phyloP scores from a whole-genome alignment of 345 rosid genomes.

The Camelina hispida region DNA sequence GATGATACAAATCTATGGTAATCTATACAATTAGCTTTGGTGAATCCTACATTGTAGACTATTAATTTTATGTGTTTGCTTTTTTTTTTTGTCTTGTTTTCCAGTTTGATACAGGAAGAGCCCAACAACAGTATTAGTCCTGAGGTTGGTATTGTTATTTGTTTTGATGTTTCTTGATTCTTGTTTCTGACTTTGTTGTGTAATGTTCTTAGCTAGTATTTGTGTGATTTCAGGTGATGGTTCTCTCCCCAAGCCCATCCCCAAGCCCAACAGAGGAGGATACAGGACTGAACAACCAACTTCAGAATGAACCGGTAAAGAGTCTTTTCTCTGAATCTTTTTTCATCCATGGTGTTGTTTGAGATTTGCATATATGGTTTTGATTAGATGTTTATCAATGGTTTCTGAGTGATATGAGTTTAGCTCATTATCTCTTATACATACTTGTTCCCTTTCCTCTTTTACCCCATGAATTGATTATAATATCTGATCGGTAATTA shows the following conservation, averaged over 20 bases:
- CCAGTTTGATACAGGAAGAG: constrained; percentile 1
- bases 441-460: not conserved
- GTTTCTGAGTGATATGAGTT: constrained; percentile 3
- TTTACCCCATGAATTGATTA: not conserved
- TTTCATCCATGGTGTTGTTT: not conserved
- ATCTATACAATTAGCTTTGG: not conserved
- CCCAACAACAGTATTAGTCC: not conserved
- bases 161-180: constrained; percentile 1
- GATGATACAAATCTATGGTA: not conserved
- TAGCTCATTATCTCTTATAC: not conserved
- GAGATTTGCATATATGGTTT: not conserved
- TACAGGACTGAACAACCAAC: not conserved
- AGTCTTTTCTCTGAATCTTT: constrained; percentile 2
- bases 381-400: not conserved
- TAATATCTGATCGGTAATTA: not conserved
- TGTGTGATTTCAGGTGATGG: not conserved
- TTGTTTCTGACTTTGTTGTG: not conserved
- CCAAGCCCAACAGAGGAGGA: not conserved
- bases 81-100: not conserved
- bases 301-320: not conserved
- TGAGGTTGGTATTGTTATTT: not conserved
- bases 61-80: not conserved
- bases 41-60: not conserved
- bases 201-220: not conserved
- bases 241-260: not conserved